phyloP scores from a whole-genome alignment of 2,329 filamentous ascomycete species.

The Chrysoporthe austroafricana region DNA sequence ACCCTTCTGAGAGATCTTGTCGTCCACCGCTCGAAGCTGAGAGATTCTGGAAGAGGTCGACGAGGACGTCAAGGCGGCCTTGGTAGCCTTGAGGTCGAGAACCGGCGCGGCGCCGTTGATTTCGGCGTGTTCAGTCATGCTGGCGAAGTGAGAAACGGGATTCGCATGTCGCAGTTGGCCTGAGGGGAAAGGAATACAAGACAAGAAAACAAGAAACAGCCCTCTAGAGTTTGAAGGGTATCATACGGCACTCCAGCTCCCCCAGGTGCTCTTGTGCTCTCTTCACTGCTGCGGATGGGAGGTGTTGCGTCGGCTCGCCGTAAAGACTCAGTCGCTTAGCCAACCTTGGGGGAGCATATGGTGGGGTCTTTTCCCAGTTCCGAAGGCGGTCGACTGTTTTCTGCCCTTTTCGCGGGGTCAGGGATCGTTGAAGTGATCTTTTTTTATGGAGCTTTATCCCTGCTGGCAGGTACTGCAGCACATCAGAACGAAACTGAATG shows the following conservation, averaged over 20 bases:
- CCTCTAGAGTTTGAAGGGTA: conserved; percentile 21
- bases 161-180: conserved; percentile 40
- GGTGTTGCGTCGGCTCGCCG: conserved; percentile 19
- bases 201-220: conserved; percentile 10
- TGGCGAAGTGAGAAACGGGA: conserved; percentile 38
- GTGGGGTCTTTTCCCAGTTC: conserved; percentile 28
- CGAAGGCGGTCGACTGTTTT: conserved; percentile 32
- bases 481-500: neutral
- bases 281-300: conserved; percentile 13
- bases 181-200: neutral
- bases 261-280: conserved; percentile 21
- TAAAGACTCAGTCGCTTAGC: conserved; percentile 27
- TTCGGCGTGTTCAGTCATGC: conserved; percentile 54
- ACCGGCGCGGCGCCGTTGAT: conserved; percentile 43
- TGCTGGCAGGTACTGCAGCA: neutral
- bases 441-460: conserved; percentile 21
- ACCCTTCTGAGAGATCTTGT: conserved; percentile 61
- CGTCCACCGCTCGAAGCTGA: conserved; percentile 59
- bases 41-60: conserved; percentile 61
- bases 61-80: conserved; percentile 61
- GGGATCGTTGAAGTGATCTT: conserved; percentile 1
- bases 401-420: conserved; percentile 27
- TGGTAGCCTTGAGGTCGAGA: conserved; percentile 55
- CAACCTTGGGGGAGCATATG: conserved; percentile 13
- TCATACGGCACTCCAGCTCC: conserved; percentile 19